These are phyloP conservation scores for Leccinum glutinopallens DNA, from an alignment of 1,284 basidiomycete species.

Conservation along the genomic window DNA sequence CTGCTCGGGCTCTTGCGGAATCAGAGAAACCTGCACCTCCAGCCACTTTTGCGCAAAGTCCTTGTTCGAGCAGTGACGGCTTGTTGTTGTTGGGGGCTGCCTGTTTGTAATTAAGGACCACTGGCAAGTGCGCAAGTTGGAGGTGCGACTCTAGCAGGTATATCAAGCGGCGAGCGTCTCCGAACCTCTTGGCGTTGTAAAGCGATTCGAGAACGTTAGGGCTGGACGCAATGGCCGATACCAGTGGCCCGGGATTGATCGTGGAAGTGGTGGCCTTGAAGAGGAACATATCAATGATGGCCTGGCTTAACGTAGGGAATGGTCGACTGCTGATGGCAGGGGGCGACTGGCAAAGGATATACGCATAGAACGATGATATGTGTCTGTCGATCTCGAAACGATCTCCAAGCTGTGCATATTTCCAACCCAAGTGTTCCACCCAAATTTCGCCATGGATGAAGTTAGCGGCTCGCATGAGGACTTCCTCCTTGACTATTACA, in stretches of 20 bases:
- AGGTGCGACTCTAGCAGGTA: slow-evolving; percentile 69
- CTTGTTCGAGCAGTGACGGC: slow-evolving; percentile 73
- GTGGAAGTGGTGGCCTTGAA: slow-evolving; percentile 72
- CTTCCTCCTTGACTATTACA: slow-evolving; percentile 68
- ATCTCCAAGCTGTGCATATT: slow-evolving; percentile 75
- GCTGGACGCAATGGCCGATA: slow-evolving; percentile 66
- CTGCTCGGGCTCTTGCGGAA: slow-evolving; percentile 47
- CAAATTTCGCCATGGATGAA: slow-evolving; percentile 87
- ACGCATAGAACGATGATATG: slow-evolving; percentile 65
- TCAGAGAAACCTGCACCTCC: slow-evolving; percentile 53
- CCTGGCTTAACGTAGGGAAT: slow-evolving; percentile 59
- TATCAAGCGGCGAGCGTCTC: slow-evolving; percentile 70
- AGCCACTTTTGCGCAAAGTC: slow-evolving; percentile 62
- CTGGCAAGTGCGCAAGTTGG: slow-evolving; percentile 56
- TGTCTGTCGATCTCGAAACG: slow-evolving; percentile 78
- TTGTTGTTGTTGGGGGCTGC: slow-evolving; percentile 41
- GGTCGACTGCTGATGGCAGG: slow-evolving; percentile 53
- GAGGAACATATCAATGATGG: slow-evolving; percentile 67
- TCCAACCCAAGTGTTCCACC: slow-evolving; percentile 83
- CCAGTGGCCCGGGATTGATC: slow-evolving; percentile 62
- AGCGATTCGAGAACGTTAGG: slow-evolving; percentile 60
- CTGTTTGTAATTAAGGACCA: slow-evolving; percentile 67
- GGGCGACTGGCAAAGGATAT: slow-evolving; percentile 65
- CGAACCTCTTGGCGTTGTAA: slow-evolving; percentile 61
- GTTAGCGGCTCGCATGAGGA: slow-evolving; percentile 71